Evolutionary conservation across 257 asterid genomes (phyloP).

Genomic region (Plantago elongata): DNA sequence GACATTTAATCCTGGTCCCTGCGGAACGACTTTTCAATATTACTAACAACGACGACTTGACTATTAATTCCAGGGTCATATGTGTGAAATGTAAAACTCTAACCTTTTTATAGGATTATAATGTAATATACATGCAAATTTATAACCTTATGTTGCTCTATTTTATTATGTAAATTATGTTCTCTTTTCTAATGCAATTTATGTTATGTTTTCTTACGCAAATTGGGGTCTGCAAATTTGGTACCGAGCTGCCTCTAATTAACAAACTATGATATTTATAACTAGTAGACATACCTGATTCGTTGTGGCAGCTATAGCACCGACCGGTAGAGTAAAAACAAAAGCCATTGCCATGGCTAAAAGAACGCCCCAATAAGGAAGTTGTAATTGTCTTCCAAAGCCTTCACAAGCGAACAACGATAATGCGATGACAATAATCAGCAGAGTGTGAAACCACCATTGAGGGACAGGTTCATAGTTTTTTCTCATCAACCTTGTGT

Average conservation of each 20-base stretch:
- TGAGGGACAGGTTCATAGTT: constrained; percentile 64
- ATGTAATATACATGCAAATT: too few relatives aligned
- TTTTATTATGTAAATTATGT: too few relatives aligned
- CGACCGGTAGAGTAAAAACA: constrained; percentile 56
- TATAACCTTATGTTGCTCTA: too few relatives aligned
- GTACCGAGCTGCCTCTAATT: too few relatives aligned
- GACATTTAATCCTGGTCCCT: constrained; percentile 53
- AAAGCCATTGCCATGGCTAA: constrained; percentile 48
- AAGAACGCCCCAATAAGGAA: constrained; percentile 66
- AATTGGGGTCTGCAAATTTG: too few relatives aligned
- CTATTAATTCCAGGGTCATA: background rate
- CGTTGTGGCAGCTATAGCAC: constrained; percentile 58
- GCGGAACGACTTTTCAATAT: constrained; percentile 1
- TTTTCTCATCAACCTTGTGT: constrained; percentile 62
- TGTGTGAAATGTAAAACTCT: too few relatives aligned
- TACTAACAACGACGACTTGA: background rate
- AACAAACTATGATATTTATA: background rate
- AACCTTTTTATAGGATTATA: too few relatives aligned
- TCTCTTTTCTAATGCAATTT: too few relatives aligned
- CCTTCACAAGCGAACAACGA: constrained; percentile 52
- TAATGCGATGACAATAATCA: constrained; percentile 31
- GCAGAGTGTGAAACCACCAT: constrained; percentile 60
- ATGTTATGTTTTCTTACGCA: too few relatives aligned
- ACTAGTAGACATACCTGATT: constrained; percentile 39
- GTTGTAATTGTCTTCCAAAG: constrained; percentile 52